phyloP scores from a whole-genome alignment of 495 filamentous ascomycete species.

The Apiosordaria backusii region DNA sequence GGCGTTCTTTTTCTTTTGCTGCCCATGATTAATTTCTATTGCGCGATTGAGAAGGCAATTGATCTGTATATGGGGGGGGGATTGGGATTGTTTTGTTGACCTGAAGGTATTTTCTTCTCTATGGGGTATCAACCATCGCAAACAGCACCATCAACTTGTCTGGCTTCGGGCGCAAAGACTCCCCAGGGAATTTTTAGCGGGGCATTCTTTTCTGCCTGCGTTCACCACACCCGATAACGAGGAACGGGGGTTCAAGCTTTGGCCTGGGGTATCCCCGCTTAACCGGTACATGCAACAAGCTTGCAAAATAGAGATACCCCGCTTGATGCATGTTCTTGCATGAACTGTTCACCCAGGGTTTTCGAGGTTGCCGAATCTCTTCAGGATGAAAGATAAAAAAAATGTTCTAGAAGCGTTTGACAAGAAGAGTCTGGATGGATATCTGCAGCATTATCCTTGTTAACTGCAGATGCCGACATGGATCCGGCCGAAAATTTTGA shows the following conservation, averaged over 20 bases:
- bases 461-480: background rate
- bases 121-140: background rate
- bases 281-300: background rate
- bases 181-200: slow-evolving; percentile 19
- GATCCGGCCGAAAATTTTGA: background rate
- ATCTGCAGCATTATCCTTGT: background rate
- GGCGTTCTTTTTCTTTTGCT: slow-evolving; percentile 44
- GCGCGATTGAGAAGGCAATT: background rate
- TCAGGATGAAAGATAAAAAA: background rate
- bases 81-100: background rate
- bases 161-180: too few relatives aligned
- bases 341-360: background rate
- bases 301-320: background rate
- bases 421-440: background rate
- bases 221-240: slow-evolving; percentile 15
- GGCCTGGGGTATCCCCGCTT: slow-evolving; percentile 8
- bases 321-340: background rate
- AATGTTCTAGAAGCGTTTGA: background rate
- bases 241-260: background rate
- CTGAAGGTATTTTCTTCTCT: background rate
- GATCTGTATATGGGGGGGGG: background rate
- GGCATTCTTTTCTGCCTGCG: slow-evolving; percentile 9
- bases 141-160: too few relatives aligned
- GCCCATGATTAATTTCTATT: slow-evolving; percentile 27
- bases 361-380: background rate